Percentiles rank a stretch among this genome's conserved stretches.
These are phyloP conservation scores for Lactarius sp. DNA, from an alignment of 768 basidiomycete genomes.

Conservation along the genomic window DNA sequence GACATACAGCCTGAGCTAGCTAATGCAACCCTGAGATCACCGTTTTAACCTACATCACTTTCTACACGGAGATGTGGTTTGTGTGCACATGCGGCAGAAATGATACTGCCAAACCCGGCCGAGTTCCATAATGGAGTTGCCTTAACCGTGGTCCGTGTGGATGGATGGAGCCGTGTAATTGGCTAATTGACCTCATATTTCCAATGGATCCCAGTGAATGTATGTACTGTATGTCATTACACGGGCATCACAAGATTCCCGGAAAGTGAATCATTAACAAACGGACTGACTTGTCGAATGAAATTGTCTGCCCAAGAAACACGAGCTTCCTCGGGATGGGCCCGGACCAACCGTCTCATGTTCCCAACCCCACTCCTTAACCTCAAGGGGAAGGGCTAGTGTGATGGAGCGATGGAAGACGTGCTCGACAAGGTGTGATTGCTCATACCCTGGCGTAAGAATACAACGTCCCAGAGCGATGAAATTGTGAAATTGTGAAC, in stretches of 20 bases:
- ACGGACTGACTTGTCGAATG: constrained; percentile 17
- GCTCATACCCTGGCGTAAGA: constrained; percentile 1
- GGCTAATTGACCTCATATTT: constrained; percentile 2
- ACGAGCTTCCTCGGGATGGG: constrained; percentile 20
- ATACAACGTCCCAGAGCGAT: neutral
- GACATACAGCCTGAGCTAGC: no score
- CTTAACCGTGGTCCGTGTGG: constrained; percentile 2
- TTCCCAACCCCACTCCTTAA: neutral
- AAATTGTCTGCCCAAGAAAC: constrained; percentile 14
- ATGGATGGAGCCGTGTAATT: constrained; percentile 1
- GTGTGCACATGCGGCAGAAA: no score
- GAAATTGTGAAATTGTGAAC: constrained; percentile 9
- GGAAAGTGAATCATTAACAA: constrained; percentile 14
- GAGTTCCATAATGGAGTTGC: constrained; percentile 25
- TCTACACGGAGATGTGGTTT: no score
- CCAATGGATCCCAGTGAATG: constrained; percentile 10
- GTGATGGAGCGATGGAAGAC: constrained; percentile 1
- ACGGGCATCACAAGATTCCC: constrained; percentile 14
- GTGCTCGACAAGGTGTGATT: constrained; percentile 1
- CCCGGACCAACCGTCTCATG: neutral
- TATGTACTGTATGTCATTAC: constrained; percentile 13
- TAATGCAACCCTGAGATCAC: no score
- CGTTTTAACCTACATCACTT: no score
- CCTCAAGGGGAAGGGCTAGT: constrained; percentile 3
- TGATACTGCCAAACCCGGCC: constrained; percentile 5